phyloP scores from a whole-genome alignment of 2,329 filamentous ascomycete species.

The Claviceps maximensis region DNA sequence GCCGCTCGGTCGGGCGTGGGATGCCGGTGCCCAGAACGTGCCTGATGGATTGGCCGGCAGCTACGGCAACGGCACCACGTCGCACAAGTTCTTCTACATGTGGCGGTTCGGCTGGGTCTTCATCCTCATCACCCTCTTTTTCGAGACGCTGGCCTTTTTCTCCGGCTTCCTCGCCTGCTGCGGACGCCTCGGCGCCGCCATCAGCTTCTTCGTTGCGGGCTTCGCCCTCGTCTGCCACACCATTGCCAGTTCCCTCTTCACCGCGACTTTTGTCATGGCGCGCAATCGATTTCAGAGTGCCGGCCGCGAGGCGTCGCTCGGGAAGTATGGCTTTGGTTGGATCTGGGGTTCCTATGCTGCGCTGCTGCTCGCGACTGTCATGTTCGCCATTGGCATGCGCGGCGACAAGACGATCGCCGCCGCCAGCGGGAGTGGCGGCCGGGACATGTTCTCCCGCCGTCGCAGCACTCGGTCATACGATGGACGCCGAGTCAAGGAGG shows the following conservation, averaged over 20 bases:
- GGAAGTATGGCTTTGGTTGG: constrained; percentile 60
- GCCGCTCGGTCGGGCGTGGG: constrained; percentile 60
- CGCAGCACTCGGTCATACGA: constrained; percentile 25
- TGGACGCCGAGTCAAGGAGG: constrained; percentile 53
- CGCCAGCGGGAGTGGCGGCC: constrained; percentile 13
- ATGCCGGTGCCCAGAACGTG: constrained; percentile 29
- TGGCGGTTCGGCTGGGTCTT: constrained; percentile 92
- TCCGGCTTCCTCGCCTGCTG: constrained; percentile 55
- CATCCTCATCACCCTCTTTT: constrained; percentile 73
- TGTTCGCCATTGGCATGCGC: constrained; percentile 53
- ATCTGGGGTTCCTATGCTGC: constrained; percentile 59
- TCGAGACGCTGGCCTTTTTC: constrained; percentile 55
- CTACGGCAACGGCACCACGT: constrained; percentile 42
- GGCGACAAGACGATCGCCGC: constrained; percentile 23
- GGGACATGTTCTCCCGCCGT: constrained; percentile 14
- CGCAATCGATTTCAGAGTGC: constrained; percentile 49
- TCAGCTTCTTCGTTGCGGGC: constrained; percentile 45
- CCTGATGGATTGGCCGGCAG: constrained; percentile 34
- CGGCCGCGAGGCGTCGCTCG: constrained; percentile 46
- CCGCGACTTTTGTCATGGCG: constrained; percentile 56
- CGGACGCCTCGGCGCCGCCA: constrained; percentile 54
- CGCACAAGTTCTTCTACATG: constrained; percentile 58
- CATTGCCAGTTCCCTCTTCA: constrained; percentile 59
- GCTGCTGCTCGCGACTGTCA: constrained; percentile 50
- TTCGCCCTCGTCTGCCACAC: constrained; percentile 57